Evolutionary conservation across 2,329 filamentous ascomycete species (phyloP), one percentile per base, ranked within the genome.

Genomic region (Fusarium marasasianum): DNA sequence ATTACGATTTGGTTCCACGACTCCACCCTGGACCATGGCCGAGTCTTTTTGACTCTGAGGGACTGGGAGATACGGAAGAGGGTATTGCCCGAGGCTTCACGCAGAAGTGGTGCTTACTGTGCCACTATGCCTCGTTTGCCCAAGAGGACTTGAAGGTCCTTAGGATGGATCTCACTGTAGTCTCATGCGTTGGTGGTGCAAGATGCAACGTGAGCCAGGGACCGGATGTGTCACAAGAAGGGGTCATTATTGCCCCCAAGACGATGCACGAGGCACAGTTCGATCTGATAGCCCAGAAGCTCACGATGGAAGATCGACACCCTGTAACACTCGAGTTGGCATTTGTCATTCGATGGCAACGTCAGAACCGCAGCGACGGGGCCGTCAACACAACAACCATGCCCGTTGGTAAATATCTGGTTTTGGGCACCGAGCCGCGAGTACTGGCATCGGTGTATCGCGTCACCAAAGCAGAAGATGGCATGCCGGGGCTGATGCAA

Each of bases 371-470:
- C 13, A 77, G 78, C 15, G 77, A 78, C 17, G 72, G 74, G 55
- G 41, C 64, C 17, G 76, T 86, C 47, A 94, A 92, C 78, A 91
- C 86, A 3, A 93, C 94, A 2, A 89, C 86, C 5, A 89, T 98
- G 57, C 89, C 92, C 1, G 91, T 97, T 10, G 95, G 95, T 15
- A 91, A 93, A 43, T 93, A 98, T 68, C 88, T 92, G 41, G 90
- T 98, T 22, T 92, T 96, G 1, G 93, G 92, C 65, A 91, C 91
- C 8, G 96, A 99, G 80, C 96, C 96, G 2, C 91, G 96, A 64
- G 95, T 98, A 4, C 89, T 98, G 8, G 90, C 89, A 1, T 85
- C 87, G 1, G 86, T 88, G 6, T 83, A 86, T 8, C 87, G 89
- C 74, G 80, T 82, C 26, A 77, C 41, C 8, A 48, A 48, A 29